A percentile compares a stretch with the other conserved stretches of the same genome.
Evolutionary conservation across 495 filamentous ascomycete genomes (phyloP).

Genomic region (Aspergillus indologenus): DNA sequence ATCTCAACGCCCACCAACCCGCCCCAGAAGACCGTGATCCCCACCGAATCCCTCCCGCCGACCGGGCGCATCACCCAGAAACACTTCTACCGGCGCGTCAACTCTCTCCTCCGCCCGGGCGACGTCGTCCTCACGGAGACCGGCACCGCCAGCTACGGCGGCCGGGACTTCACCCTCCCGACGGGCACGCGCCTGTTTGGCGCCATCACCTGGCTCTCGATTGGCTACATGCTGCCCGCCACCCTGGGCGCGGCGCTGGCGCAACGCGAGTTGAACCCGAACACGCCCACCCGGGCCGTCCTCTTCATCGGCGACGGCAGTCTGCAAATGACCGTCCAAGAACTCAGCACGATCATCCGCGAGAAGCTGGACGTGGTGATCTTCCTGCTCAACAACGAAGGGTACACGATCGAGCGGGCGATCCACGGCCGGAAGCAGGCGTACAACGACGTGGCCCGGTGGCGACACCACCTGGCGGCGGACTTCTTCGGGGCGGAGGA

Average conservation of each 20-base stretch:
- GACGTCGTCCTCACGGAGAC: slow-evolving; percentile 44
- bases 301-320: slow-evolving; percentile 82
- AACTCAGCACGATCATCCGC: slow-evolving; percentile 72
- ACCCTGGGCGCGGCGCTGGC: slow-evolving; percentile 49
- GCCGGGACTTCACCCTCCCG: slow-evolving; percentile 30
- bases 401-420: slow-evolving; percentile 71
- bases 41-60: slow-evolving; percentile 12
- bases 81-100: slow-evolving; percentile 31
- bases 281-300: slow-evolving; percentile 42
- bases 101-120: slow-evolving; percentile 29
- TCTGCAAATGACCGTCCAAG: slow-evolving; percentile 75
- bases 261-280: slow-evolving; percentile 31
- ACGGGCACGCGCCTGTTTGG: slow-evolving; percentile 29
- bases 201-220: slow-evolving; percentile 41
- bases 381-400: slow-evolving; percentile 64
- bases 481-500: slow-evolving; percentile 43
- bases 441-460: slow-evolving; percentile 72
- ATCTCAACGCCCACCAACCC: slow-evolving; percentile 11
- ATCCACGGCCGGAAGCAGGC: slow-evolving; percentile 69
- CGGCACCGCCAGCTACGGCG: slow-evolving; percentile 37
- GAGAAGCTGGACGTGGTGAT: slow-evolving; percentile 67
- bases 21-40: slow-evolving; percentile 16
- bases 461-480: slow-evolving; percentile 55
- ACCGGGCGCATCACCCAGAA: slow-evolving; percentile 27
- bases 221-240: slow-evolving; percentile 49